These are phyloP conservation scores for Ceratobasidium sp. DNA, from an alignment of 1,284 basidiomycete genomes.

Conservation along the genomic window DNA sequence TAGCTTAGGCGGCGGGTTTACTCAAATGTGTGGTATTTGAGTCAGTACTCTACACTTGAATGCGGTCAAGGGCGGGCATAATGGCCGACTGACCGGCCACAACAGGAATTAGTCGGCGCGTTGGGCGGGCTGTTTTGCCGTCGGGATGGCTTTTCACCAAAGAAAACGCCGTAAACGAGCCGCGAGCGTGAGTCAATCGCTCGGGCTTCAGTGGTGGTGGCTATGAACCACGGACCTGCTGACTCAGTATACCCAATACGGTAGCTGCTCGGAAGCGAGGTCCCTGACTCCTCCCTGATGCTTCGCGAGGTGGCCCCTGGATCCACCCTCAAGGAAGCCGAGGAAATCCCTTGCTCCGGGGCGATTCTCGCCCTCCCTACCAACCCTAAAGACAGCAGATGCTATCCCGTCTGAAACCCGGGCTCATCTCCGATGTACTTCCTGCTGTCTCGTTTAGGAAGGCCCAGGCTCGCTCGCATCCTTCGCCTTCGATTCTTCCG, in stretches of 20 bases:
- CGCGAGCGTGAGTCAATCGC: background rate
- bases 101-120: background rate
- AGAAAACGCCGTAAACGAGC: background rate
- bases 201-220: background rate
- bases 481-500: conserved; percentile 18
- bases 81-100: background rate
- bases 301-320: conserved; percentile 3
- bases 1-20: background rate
- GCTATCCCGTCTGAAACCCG: background rate
- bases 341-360: background rate
- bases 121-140: background rate
- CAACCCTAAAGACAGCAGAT: conserved; percentile 9
- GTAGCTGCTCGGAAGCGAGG: background rate
- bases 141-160: background rate
- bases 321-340: conserved; percentile 1
- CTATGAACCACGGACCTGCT: background rate
- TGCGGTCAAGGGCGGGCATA: background rate
- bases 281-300: background rate
- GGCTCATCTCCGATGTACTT: conserved; percentile 17
- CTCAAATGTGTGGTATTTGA: background rate
- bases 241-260: conserved; percentile 5
- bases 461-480: conserved; percentile 6
- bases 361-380: conserved; percentile 15
- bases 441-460: conserved; percentile 17
- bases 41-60: background rate